phyloP scores from a whole-genome alignment of 345 rosid species.

The Sonneratia alba region DNA sequence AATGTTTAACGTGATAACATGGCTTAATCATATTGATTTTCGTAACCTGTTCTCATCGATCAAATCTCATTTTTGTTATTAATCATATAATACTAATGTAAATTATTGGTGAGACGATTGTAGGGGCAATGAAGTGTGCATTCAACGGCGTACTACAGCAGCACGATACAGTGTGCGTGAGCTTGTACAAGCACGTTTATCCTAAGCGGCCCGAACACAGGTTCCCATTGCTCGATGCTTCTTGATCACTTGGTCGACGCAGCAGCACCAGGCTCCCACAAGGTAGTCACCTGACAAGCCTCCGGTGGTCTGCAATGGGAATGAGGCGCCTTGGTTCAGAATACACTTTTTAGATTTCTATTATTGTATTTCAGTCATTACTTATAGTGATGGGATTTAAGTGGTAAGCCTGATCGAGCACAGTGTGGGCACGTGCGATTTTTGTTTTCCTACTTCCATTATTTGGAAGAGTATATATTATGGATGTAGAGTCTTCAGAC shows the following conservation, averaged over 20 bases:
- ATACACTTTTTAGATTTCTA: neutral
- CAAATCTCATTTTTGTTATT: too few relatives aligned
- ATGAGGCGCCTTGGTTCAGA: neutral
- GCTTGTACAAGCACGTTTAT: constrained; percentile 78
- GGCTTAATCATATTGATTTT: too few relatives aligned
- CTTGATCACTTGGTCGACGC: neutral
- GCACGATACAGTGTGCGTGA: constrained; percentile 77
- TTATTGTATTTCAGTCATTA: neutral
- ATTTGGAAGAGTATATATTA: too few relatives aligned
- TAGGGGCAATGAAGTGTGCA: constrained; percentile 80
- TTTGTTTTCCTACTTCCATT: too few relatives aligned
- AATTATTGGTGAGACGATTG: neutral
- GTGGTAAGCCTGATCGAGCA: too few relatives aligned
- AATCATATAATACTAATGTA: neutral
- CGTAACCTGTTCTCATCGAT: too few relatives aligned
- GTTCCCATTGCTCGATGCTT: constrained; percentile 47
- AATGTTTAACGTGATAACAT: too few relatives aligned
- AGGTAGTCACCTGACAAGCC: neutral
- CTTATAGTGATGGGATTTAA: neutral
- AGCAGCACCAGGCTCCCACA: neutral
- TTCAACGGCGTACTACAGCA: constrained; percentile 90
- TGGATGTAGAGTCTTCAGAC: too few relatives aligned
- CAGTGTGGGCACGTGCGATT: too few relatives aligned
- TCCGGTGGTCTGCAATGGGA: neutral
- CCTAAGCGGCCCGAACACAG: constrained; percentile 79